These are phyloP conservation scores for Huiozyma sinensis DNA, from an alignment of 805 yeast species.

Conservation along the genomic window DNA sequence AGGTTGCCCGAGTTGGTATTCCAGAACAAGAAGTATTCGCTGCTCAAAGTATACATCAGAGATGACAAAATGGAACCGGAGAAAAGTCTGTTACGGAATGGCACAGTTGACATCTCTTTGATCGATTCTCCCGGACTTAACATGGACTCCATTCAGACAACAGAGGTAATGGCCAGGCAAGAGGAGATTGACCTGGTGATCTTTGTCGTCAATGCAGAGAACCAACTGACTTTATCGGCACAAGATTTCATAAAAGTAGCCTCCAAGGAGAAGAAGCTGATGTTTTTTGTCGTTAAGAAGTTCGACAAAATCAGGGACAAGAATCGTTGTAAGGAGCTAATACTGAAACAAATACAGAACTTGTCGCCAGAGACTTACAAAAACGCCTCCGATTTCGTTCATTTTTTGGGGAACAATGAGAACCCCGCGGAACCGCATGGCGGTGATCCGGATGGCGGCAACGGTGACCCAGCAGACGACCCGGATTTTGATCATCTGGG, in stretches of 20 bases:
- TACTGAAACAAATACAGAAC: constrained; percentile 73
- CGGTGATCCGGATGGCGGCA: constrained; percentile 29
- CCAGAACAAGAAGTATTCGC: constrained; percentile 56
- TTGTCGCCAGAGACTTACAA: constrained; percentile 88
- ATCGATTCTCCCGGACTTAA: constrained; percentile 98
- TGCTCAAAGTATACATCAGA: constrained; percentile 71
- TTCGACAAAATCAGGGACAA: constrained; percentile 81
- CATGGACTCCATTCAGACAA: constrained; percentile 85
- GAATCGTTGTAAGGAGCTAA: constrained; percentile 62
- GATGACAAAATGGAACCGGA: constrained; percentile 52
- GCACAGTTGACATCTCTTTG: constrained; percentile 81
- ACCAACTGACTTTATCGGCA: constrained; percentile 89
- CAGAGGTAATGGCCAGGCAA: constrained; percentile 89
- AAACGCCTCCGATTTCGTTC: constrained; percentile 83
- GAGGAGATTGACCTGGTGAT: constrained; percentile 95
- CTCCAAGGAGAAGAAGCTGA: constrained; percentile 80
- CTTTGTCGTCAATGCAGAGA: constrained; percentile 92
- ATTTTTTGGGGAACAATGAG: constrained; percentile 60
- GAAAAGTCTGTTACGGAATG: constrained; percentile 70
- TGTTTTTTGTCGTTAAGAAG: constrained; percentile 88
- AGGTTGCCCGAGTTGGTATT: constrained; percentile 62
- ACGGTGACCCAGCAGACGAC: constrained; percentile 29
- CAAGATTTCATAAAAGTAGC: constrained; percentile 87
- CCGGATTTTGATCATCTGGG: constrained; percentile 80
- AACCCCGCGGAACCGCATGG: constrained; percentile 32